Conservation (phyloP, 2,329 filamentous ascomycete genomes). For the Sclerotinia sclerotiorum region DNA sequence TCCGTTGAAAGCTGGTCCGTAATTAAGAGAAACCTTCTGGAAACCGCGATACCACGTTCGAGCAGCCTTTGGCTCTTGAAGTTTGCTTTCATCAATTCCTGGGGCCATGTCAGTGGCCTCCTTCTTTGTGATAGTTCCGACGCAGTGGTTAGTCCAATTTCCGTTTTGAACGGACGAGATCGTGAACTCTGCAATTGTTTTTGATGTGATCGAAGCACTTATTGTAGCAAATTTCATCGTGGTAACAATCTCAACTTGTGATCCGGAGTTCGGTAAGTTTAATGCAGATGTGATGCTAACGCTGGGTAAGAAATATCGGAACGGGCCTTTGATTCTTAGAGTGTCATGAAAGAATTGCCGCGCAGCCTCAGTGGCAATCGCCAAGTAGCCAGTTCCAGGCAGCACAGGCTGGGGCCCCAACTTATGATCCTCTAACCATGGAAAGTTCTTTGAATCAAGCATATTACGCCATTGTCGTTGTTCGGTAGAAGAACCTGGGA, state of each 20-base stretch:
- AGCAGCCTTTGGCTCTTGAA: conserved; percentile 36
- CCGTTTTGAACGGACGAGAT: conserved; percentile 16
- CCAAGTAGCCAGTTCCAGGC: conserved; percentile 44
- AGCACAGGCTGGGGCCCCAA: conserved; percentile 52
- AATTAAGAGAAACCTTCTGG: conserved; percentile 43
- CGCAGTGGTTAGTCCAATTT: conserved; percentile 20
- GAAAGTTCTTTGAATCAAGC: conserved; percentile 39
- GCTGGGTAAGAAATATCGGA: conserved; percentile 19
- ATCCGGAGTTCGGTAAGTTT: conserved; percentile 4
- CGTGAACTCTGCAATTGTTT: conserved; percentile 18
- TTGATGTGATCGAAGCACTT: conserved; percentile 12
- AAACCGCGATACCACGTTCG: conserved; percentile 43
- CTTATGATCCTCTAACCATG: conserved; percentile 54
- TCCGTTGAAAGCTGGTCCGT: conserved; percentile 44
- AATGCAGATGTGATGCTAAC: conserved; percentile 23
- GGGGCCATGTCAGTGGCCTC: background rate
- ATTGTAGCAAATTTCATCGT: conserved; percentile 18
- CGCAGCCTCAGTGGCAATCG: conserved; percentile 28
- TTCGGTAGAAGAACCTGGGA: conserved; percentile 41
- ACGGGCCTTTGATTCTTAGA: background rate
- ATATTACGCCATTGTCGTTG: conserved; percentile 29
- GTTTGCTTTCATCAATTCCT: conserved; percentile 16
- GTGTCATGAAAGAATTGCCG: conserved; percentile 14
- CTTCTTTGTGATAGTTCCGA: conserved; percentile 12
- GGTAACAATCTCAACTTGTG: conserved; percentile 22